Percentiles rank a stretch among this genome's conserved stretches.
phyloP scores from a whole-genome alignment of 495 filamentous ascomycete genomes.

The Penicillium chermesinum region DNA sequence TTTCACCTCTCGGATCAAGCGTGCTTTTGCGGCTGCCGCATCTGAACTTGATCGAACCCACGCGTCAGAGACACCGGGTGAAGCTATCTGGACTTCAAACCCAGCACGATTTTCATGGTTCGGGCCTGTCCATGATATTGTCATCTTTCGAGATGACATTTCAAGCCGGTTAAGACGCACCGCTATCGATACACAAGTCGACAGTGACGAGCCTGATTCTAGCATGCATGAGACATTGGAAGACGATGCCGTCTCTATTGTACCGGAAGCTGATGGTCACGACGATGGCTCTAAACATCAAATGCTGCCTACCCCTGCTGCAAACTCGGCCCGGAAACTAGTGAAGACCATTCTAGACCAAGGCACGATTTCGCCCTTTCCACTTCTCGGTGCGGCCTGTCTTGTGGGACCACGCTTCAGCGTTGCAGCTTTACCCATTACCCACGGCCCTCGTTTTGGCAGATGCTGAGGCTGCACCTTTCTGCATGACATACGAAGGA shows the following conservation, averaged over 20 bases:
- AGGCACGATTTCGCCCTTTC: conserved; percentile 81
- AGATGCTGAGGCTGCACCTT: conserved; percentile 73
- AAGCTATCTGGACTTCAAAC: conserved; percentile 84
- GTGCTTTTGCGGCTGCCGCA: conserved; percentile 73
- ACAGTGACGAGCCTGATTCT: conserved; percentile 17
- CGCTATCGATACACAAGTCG: conserved; percentile 51
- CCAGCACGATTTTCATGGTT: conserved; percentile 77
- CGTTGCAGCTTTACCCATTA: conserved; percentile 78
- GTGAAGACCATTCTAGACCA: conserved; percentile 94
- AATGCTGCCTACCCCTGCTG: conserved; percentile 39
- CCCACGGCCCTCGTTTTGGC: conserved; percentile 77
- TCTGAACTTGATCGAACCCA: conserved; percentile 49
- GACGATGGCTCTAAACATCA: conserved; percentile 15
- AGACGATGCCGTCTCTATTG: conserved; percentile 9
- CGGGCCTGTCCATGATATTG: conserved; percentile 77
- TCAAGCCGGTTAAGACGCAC: conserved; percentile 68
- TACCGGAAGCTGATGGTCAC: conserved; percentile 11
- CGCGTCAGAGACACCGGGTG: conserved; percentile 48
- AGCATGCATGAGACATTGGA: conserved; percentile 19
- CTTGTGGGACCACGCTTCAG: conserved; percentile 76
- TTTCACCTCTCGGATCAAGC: conserved; percentile 77
- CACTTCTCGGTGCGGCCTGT: conserved; percentile 68
- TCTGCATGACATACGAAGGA: conserved; percentile 85
- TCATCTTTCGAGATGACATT: conserved; percentile 82
- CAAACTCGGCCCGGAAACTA: conserved; percentile 66